Evolutionary conservation across 2,329 filamentous ascomycete genomes (phyloP).

Genomic region (Leptographium galeiforme): DNA sequence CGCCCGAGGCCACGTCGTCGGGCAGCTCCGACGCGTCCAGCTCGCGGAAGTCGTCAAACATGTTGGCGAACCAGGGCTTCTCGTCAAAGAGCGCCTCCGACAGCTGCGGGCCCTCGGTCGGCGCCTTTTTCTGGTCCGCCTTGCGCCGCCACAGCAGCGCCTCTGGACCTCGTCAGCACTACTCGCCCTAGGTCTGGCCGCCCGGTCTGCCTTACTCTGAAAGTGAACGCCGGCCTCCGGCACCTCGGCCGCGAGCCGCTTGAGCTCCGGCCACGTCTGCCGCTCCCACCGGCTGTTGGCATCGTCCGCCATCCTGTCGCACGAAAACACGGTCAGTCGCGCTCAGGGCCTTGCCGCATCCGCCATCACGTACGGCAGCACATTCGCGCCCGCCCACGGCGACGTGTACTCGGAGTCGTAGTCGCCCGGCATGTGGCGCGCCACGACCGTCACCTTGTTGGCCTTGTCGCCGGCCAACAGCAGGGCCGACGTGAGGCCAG

Average conservation of each 20-base stretch:
- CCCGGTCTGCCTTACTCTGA: constrained; percentile 37
- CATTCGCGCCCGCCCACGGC: constrained; percentile 79
- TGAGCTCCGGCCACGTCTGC: constrained; percentile 50
- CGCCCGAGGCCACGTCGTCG: constrained; percentile 55
- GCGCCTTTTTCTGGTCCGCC: constrained; percentile 39
- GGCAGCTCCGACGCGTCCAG: constrained; percentile 46
- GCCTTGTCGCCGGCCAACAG: constrained; percentile 29
- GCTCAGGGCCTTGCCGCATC: not conserved
- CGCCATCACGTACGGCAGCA: constrained; percentile 45
- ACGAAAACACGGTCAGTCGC: constrained; percentile 1
- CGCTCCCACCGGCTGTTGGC: constrained; percentile 42
- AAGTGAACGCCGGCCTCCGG: constrained; percentile 74
- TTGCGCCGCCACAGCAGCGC: constrained; percentile 37
- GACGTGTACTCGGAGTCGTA: constrained; percentile 85
- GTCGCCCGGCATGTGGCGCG: constrained; percentile 88
- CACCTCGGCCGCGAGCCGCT: constrained; percentile 43
- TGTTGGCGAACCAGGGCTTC: constrained; percentile 59
- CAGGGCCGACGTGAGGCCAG: constrained; percentile 36
- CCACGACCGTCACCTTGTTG: constrained; percentile 26
- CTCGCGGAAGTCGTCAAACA: constrained; percentile 59
- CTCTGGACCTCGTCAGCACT: constrained; percentile 20
- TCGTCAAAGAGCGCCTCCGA: constrained; percentile 48
- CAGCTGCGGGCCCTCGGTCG: constrained; percentile 35
- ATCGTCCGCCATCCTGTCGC: constrained; percentile 27
- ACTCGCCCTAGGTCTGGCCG: not conserved